Evolutionary conservation across 1,284 basidiomycete genomes (phyloP).

Genomic region (Meira nashicola): DNA sequence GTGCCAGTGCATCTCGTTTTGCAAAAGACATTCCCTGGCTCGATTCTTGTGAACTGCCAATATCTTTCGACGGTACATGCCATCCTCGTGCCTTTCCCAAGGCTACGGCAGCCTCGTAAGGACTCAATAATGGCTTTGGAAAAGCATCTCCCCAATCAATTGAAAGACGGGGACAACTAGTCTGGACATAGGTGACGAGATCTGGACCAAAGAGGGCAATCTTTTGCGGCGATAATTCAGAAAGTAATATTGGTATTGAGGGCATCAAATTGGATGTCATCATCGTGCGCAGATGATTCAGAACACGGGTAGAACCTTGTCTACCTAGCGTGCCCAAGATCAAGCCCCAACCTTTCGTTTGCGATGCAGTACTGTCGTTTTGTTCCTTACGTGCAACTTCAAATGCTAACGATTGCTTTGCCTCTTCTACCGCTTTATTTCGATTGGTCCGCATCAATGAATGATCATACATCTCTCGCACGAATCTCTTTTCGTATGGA

Average conservation of each 20-base stretch:
- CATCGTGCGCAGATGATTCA: conserved; percentile 51
- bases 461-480: conserved; percentile 86
- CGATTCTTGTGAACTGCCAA: no score
- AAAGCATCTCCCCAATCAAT: conserved; percentile 92
- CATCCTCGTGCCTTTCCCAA: conserved; percentile 68
- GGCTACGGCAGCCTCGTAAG: conserved; percentile 88
- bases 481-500: conserved; percentile 95
- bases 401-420: conserved; percentile 22
- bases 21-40: no score
- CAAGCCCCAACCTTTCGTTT: conserved; percentile 69
- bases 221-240: conserved; percentile 91
- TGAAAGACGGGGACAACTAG: conserved; percentile 86
- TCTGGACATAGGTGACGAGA: conserved; percentile 85
- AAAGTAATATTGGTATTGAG: conserved; percentile 82
- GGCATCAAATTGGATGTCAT: conserved; percentile 56
- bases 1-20: conserved; percentile 32
- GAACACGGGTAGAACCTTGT: conserved; percentile 84
- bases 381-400: neutral
- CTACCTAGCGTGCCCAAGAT: conserved; percentile 89
- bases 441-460: conserved; percentile 70
- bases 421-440: conserved; percentile 67
- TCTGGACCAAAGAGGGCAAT: conserved; percentile 71
- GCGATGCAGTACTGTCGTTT: neutral
- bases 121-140: conserved; percentile 77
- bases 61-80: conserved; percentile 46